phyloP scores from a whole-genome alignment of 169 alveolate species.

The Plasmodium coatneyi region DNA sequence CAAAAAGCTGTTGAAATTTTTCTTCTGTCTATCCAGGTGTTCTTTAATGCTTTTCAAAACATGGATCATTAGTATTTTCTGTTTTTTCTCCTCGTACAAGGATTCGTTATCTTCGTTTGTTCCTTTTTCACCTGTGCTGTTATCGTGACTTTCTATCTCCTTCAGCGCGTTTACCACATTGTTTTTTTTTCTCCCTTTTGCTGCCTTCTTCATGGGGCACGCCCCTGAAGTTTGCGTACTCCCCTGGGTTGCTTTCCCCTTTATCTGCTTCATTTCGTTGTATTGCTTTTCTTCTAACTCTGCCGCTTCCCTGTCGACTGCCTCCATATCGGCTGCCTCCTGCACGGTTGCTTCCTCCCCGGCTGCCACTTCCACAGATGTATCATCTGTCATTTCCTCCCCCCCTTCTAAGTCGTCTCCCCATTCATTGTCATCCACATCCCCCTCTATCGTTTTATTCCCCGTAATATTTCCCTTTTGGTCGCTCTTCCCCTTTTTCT shows the following conservation, averaged over 20 bases:
- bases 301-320: background rate
- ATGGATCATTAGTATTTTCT: constrained; percentile 41
- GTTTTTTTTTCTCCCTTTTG: background rate
- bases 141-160: background rate
- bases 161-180: background rate
- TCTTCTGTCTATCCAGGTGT: constrained; percentile 38
- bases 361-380: background rate
- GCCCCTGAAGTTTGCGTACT: background rate
- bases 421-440: background rate
- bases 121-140: background rate
- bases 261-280: background rate
- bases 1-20: constrained; percentile 31
- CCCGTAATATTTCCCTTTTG: background rate
- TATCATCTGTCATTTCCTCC: background rate
- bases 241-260: background rate
- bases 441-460: background rate
- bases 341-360: background rate
- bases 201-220: background rate
- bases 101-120: background rate
- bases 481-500: background rate
- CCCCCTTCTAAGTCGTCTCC: background rate
- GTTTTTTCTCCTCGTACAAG: constrained; percentile 41
- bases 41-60: constrained; percentile 47
- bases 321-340: background rate
- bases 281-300: background rate